phyloP scores from a whole-genome alignment of 352 stramenopile species.

The Phytophthora rubi region DNA sequence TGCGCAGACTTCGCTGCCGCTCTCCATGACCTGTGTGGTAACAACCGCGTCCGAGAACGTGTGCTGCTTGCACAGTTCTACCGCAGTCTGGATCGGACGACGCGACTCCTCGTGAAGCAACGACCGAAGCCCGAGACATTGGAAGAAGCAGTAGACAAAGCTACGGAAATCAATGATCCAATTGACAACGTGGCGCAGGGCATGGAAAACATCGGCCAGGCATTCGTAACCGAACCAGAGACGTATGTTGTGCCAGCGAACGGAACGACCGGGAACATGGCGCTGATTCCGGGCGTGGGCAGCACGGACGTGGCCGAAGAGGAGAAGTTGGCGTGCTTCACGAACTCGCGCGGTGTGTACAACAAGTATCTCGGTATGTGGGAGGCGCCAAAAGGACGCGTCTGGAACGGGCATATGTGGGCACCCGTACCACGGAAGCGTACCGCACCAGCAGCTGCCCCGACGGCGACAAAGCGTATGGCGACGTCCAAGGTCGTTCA shows the following conservation, averaged over 20 bases:
- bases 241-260: background rate
- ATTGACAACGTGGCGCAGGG: background rate
- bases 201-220: background rate
- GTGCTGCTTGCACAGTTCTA: background rate
- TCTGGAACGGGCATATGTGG: too few species aligned
- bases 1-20: background rate
- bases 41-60: background rate
- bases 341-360: too few species aligned
- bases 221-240: background rate
- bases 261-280: background rate
- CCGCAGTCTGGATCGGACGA: background rate
- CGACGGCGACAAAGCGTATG: too few species aligned
- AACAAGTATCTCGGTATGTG: too few species aligned
- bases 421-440: too few species aligned
- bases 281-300: background rate
- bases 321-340: background rate
- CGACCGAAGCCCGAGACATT: background rate
- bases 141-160: background rate
- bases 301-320: background rate
- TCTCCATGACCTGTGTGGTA: background rate
- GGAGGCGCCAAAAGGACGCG: too few species aligned
- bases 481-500: too few species aligned
- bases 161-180: background rate
- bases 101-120: background rate
- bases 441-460: too few species aligned